Conservation (phyloP, 306 rosid genomes). For the Fragaria iinumae region DNA sequence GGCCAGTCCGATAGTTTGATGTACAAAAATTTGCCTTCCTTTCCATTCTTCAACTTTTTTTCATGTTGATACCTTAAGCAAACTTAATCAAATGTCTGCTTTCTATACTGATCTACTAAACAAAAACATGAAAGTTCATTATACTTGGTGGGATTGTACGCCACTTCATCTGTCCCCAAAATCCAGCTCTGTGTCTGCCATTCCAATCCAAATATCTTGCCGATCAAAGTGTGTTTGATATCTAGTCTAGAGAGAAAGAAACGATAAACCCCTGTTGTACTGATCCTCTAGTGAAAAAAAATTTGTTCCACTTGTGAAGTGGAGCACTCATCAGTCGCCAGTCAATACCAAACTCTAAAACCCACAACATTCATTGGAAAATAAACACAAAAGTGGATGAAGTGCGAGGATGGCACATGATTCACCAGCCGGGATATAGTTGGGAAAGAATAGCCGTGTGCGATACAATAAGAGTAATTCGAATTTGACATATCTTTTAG, state of each 20-base stretch:
- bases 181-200: neutral
- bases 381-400: neutral
- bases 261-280: neutral
- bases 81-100: neutral
- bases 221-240: neutral
- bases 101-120: neutral
- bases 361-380: neutral
- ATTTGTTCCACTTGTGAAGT: slow-evolving; percentile 18
- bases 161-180: neutral
- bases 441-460: no score
- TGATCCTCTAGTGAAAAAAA: neutral
- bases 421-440: no score
- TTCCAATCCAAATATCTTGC: neutral
- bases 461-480: no score
- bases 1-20: no score
- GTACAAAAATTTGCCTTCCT: neutral
- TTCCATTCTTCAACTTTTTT: neutral
- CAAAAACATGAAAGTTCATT: neutral
- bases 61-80: neutral
- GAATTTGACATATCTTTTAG: neutral
- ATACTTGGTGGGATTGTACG: neutral
- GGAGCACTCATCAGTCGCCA: slow-evolving; percentile 16
- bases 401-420: neutral
- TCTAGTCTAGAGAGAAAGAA: neutral
- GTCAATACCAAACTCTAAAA: neutral